These are phyloP conservation scores for Ogataea trehalophila DNA, from an alignment of 805 yeast genomes.

Conservation along the genomic window DNA sequence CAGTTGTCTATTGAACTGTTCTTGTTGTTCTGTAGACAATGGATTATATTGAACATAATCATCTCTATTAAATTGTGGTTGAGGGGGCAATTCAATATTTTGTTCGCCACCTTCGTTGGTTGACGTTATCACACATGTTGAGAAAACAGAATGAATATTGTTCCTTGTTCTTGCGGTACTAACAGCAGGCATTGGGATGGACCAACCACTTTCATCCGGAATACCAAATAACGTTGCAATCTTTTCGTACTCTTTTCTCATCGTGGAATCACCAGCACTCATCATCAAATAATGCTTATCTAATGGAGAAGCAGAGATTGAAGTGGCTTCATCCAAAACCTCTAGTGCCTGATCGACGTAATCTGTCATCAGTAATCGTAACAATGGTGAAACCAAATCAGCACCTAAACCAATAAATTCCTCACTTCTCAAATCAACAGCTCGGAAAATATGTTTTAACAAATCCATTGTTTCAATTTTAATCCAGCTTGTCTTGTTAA, in stretches of 20 bases:
- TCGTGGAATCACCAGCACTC: conserved; percentile 78
- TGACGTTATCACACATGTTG: conserved; percentile 60
- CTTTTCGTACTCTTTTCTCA: conserved; percentile 76
- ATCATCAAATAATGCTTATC: conserved; percentile 90
- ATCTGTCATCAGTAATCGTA: conserved; percentile 75
- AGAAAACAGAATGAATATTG: conserved; percentile 92
- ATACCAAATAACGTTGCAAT: conserved; percentile 90
- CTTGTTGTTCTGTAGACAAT: conserved; percentile 23
- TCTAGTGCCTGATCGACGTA: conserved; percentile 85
- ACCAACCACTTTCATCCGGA: conserved; percentile 96
- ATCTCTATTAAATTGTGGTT: conserved; percentile 49
- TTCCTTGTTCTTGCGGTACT: conserved; percentile 85
- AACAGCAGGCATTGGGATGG: conserved; percentile 91
- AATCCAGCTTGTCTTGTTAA: conserved; percentile 76
- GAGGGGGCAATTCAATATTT: conserved; percentile 24
- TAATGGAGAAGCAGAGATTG: conserved; percentile 84
- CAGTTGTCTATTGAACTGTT: conserved; percentile 24
- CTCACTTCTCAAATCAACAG: conserved; percentile 68
- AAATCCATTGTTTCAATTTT: conserved; percentile 74
- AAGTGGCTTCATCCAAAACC: conserved; percentile 79
- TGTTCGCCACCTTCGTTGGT: conserved; percentile 36
- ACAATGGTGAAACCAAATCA: conserved; percentile 84
- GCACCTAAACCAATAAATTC: conserved; percentile 92
- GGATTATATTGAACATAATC: conserved; percentile 40
- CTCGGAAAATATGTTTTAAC: conserved; percentile 68